Evolutionary conservation across 208 protist species (phyloP).

Genomic region (Acanthamoeba comandoni): DNA sequence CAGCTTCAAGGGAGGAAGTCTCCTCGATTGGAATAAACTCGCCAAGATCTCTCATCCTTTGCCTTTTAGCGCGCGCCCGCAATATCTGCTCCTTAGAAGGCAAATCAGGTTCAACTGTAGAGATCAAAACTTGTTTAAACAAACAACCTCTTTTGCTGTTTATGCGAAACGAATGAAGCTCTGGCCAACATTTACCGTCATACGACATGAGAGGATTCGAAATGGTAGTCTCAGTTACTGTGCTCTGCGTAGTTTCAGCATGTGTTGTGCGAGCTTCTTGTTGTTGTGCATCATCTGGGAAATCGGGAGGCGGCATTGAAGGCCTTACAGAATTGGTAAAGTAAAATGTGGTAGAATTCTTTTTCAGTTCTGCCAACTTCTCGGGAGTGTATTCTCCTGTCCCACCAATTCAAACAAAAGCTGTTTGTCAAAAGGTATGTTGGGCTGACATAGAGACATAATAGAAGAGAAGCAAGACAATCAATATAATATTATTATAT

Average conservation of each 20-base stretch:
- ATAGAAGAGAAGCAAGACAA: conserved; percentile 38
- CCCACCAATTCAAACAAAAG: no score
- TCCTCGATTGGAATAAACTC: conserved; percentile 50
- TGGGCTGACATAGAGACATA: no score
- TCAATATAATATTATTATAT: conserved; percentile 1
- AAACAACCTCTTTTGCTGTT: no score
- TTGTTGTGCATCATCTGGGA: background rate
- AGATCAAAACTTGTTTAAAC: no score
- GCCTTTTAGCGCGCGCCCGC: background rate
- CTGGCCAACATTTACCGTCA: no score
- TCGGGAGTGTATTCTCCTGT: conserved; percentile 69
- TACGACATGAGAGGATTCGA: no score
- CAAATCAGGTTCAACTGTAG: no score
- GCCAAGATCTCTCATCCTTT: conserved; percentile 29
- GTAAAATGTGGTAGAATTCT: conserved; percentile 73
- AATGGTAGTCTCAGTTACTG: no score
- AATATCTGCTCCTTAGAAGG: conserved; percentile 13
- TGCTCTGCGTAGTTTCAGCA: no score
- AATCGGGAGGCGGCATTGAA: conserved; percentile 15
- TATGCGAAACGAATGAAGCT: no score
- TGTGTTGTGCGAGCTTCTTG: conserved; percentile 5
- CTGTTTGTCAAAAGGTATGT: no score
- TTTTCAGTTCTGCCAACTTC: conserved; percentile 65
- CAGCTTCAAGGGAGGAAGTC: conserved; percentile 22
- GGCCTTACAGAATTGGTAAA: conserved; percentile 48